These are phyloP conservation scores for Lasiodiplodia sp. DNA, from an alignment of 2,329 filamentous ascomycete genomes.

Conservation along the genomic window DNA sequence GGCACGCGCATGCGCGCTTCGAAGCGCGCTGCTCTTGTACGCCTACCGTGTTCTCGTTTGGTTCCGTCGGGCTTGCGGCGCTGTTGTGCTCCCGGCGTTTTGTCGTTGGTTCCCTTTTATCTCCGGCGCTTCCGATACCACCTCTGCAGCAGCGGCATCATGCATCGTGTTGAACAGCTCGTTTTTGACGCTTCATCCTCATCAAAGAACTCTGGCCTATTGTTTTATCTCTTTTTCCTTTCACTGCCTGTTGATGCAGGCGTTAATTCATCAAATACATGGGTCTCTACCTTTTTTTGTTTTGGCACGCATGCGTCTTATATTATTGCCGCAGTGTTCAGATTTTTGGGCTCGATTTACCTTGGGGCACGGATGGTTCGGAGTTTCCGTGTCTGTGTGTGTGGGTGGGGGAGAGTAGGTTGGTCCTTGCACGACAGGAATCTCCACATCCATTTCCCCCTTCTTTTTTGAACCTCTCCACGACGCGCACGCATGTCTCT, in stretches of 20 bases:
- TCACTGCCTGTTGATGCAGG: constrained; percentile 25
- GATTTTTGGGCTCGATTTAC: neutral
- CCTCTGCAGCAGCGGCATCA: constrained; percentile 28
- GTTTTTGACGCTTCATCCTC: constrained; percentile 17
- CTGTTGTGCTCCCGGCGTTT: constrained; percentile 16
- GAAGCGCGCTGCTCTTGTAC: constrained; percentile 3
- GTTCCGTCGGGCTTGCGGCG: constrained; percentile 22
- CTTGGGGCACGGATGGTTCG: neutral
- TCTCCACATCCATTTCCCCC: neutral
- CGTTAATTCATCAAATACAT: constrained; percentile 27
- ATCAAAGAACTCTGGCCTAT: constrained; percentile 20
- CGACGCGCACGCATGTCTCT: neutral
- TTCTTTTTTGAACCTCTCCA: neutral
- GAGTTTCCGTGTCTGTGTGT: neutral
- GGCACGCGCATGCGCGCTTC: constrained; percentile 12
- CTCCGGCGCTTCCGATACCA: constrained; percentile 28
- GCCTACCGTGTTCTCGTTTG: constrained; percentile 25
- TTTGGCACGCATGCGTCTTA: constrained; percentile 5
- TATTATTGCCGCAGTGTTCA: constrained; percentile 5
- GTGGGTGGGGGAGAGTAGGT: neutral
- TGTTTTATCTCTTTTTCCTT: constrained; percentile 13
- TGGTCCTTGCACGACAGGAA: neutral
- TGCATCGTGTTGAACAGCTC: constrained; percentile 25
- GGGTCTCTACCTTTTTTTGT: constrained; percentile 8
- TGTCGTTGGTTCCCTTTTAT: constrained; percentile 27